Base-by-base conservation (phyloP, 129 eudicot genomes). In the Centaurea solstitialis region DNA sequence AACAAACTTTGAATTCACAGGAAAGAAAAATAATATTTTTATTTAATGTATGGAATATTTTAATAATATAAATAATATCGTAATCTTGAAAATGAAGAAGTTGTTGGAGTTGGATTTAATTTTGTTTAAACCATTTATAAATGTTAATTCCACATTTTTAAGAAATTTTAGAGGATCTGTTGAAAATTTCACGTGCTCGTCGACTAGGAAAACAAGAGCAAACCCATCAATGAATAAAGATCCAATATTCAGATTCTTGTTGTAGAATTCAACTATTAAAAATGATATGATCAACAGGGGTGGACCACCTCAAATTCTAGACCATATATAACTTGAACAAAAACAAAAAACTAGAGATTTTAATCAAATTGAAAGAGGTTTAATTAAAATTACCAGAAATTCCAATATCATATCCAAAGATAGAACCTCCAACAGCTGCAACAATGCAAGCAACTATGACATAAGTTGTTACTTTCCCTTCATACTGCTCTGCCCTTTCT, bases 361-460 rank as follows among this genome's bases (percentile, higher is more conserved):
- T 20, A 15, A 64, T 21, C 13, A 3, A 5, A 70, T 18, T 33
- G 22, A 41, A 12, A 12, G 10, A 37, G 15, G 41, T 50, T 0
- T 0, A 17, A 53, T 57, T 71, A 37, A 38, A 45, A 39, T 15
- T 33, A 93, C 98, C 98, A 87, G 98, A 91, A 68, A 93, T 91
- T 28, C 98, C 98, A 66, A 92, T 90, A 62, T 91, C 98, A 75
- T 94, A 94, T 33, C 98, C 97, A 61, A 94, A 94, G 73, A 92
- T 84, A 0, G 98, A 86, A 5, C 98, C 98, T 15, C 98, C 98
- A 80, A 85, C 68, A 50, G 98, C 98, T 64, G 98, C 98, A 80
- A 94, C 90, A 66, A 94, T 80, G 84, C 98, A 94, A 26, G 98
- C 87, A 28, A 92, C 39, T 73, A 92, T 84, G 7, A 94, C 97